Evolutionary conservation across 352 stramenopile genomes (phyloP), one percentile per base, ranked within the genome.

Genomic region (Thalassiosira mediterranea): DNA sequence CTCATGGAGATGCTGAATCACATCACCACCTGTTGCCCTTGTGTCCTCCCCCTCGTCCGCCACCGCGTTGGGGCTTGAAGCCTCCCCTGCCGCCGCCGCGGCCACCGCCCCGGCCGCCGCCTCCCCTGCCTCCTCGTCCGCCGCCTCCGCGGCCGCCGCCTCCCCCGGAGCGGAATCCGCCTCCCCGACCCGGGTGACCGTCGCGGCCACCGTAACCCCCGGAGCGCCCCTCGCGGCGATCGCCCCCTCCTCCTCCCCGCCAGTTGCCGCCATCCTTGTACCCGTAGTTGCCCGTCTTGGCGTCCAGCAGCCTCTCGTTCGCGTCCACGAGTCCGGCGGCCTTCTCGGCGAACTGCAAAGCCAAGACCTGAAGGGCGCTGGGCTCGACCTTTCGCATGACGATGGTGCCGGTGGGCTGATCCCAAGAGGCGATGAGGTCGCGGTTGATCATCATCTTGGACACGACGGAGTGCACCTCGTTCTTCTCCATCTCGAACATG

Each of bases 361-460:
- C 96, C 60, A 98, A 86, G 28, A 92, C 90, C 88, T 99, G 97
- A 19, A 99, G 84, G 3, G 87, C 91, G 65, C 94, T 98, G 31
- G 95, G 94, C 76, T 98, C 95, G 34, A 94, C 93, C 81, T 97
- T 96, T 77, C 98, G 94, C 73, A 99, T 89, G 3, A 96, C 87
- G 71, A 98, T 97, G 26, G 96, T 98, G 84, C 98, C 92, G 57
- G 97, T 98, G 11, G 95, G 95, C 89, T 98, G 96, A 89, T 99
- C 97, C 96, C 96, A 99, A 42, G 92, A 96, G 46, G 95, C 97
- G 72, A 96, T 93, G 1, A 99, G 90, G 83, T 99, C 96, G 46
- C 82, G 71, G 49, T 98, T 98, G 88, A 99, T 98, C 91, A 99
- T 99, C 96, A 99, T 99, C 83, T 98, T 98, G 51, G 94, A 98